Percentiles rank a stretch among this genome's conserved stretches.
Evolutionary conservation across 768 basidiomycete genomes (phyloP).

Genomic region (Phaeotremella fagi): DNA sequence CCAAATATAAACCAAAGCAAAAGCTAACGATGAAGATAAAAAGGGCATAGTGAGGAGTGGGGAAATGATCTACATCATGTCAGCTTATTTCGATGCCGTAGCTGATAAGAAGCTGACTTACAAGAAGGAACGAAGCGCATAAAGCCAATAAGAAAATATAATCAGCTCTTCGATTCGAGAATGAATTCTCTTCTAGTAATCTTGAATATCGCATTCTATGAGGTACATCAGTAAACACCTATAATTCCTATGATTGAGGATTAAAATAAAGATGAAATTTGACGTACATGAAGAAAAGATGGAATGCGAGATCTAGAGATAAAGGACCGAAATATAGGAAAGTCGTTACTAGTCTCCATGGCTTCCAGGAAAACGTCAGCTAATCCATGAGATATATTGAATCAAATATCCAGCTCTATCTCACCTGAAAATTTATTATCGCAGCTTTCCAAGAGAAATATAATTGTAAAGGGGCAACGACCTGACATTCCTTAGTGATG

Average conservation of each 20-base stretch:
- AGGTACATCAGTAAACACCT: no score
- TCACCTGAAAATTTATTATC: conserved; percentile 73
- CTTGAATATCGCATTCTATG: conserved; percentile 90
- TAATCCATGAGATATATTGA: neutral
- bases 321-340: conserved; percentile 96
- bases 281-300: conserved; percentile 95
- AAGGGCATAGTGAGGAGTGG: conserved; percentile 88
- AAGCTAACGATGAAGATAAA: conserved; percentile 85
- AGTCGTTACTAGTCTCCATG: conserved; percentile 82
- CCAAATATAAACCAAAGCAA: conserved; percentile 97
- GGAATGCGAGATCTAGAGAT: conserved; percentile 90
- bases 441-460: conserved; percentile 87
- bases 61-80: conserved; percentile 59
- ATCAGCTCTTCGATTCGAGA: conserved; percentile 82
- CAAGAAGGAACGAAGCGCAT: conserved; percentile 79
- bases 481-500: conserved; percentile 72
- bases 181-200: conserved; percentile 95
- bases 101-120: conserved; percentile 50
- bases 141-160: conserved; percentile 91
- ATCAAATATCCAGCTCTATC: conserved; percentile 18
- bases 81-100: conserved; percentile 3
- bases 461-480: conserved; percentile 82
- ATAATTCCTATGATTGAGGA: no score
- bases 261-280: no score
- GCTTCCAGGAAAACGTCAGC: conserved; percentile 51